Base-by-base conservation (phyloP, 73 alveolate genomes). In the Stentor coeruleus region DNA sequence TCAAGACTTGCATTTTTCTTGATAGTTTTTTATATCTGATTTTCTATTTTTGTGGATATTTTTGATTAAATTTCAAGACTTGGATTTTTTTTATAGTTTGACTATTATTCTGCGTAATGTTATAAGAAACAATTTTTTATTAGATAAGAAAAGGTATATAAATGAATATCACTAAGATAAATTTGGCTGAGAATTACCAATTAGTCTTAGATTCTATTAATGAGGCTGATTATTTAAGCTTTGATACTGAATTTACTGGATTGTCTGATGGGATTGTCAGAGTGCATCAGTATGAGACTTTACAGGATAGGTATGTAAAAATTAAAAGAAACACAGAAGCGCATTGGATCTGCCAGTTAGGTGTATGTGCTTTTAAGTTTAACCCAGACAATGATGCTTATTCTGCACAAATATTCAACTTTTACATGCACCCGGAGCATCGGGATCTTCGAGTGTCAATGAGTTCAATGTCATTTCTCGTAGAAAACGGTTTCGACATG, bases 171-270 rank as follows among this genome's bases (percentile, higher is more conserved):
- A 89, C 94, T 14, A 42, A 57, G 58, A 87, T 82, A 40, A 89
- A 89, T 79, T 85, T 80, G 36, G 75, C 28, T 39, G 39, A 28
- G 3, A 58, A 58, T 30, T 39, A 85, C 49, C 84, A 81, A 3
- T n/a, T 81, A 6, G 82, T 89, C 3, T 11, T 31, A 3, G 74
- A 72, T 3, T 74, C 91, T 31, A 85, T 89, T 42, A 3, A 36
- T 3, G 11, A 72, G 4, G 88, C 91, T 28, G 94, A 89, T 39
- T 58, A 85, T 60, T 81, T 89, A 42, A 76, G 88, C 0, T 85
- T 86, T 74, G 95, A 89, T 82, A 81, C 90, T 3, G 95, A 89
- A 59, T 89, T 89, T 79, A 77, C 95, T 41, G 94, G 88, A 39
- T 72, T 59, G 28, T 39, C 30, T 2, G 15, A n/a, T 28, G 38